Evolutionary conservation across 139 green algal species (phyloP).

Genomic region (Volvox africanus): DNA sequence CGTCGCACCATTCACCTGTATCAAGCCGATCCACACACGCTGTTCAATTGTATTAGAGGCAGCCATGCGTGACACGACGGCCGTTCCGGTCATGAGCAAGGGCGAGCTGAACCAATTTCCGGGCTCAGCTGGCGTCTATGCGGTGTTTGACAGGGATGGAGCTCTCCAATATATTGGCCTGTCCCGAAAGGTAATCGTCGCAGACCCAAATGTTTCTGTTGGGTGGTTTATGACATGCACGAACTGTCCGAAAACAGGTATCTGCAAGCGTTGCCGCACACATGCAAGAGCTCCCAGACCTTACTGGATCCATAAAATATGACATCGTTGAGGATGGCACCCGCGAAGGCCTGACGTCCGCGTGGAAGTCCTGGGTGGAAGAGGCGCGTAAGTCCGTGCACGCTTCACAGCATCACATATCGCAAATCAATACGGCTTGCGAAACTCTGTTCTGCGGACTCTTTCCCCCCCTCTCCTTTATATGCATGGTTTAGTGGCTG

Average conservation of each 20-base stretch:
- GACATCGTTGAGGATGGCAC: conserved; percentile 62
- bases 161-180: conserved; percentile 81
- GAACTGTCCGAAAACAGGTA: conserved; percentile 64
- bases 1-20: neutral
- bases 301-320: conserved; percentile 71
- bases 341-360: conserved; percentile 79
- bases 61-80: neutral
- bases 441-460: no score
- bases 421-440: no score
- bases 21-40: neutral
- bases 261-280: conserved; percentile 79
- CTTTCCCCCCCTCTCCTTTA: neutral
- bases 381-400: conserved; percentile 62
- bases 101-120: conserved; percentile 61
- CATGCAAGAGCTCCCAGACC: conserved; percentile 79
- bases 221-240: neutral
- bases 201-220: neutral
- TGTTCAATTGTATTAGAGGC: neutral
- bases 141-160: conserved; percentile 69
- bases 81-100: conserved; percentile 50
- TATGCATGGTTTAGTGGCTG: conserved; percentile 64
- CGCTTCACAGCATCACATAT: no score
- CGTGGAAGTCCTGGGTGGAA: conserved; percentile 91
- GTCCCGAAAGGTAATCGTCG: conserved; percentile 63
- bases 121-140: conserved; percentile 76